Evolutionary conservation across 225 moss, liverwort and hornwort genomes (phyloP), one percentile per base, ranked within the genome.

Genomic region (Antitrichia curtipendula): DNA sequence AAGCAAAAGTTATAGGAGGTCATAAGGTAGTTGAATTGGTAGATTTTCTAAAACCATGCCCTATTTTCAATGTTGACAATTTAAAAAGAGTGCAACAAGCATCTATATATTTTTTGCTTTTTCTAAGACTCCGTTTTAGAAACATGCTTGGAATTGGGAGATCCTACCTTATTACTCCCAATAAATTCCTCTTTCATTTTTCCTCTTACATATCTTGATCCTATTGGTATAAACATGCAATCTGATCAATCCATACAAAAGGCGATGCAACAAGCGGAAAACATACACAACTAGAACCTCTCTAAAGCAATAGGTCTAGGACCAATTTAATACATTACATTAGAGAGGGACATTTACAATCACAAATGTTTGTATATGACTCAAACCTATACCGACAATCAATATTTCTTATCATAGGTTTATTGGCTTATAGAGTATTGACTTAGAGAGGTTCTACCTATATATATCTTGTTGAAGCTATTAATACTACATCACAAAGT

Each of bases 51-150:
- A 53, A 74, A 36, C 6, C 23, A 14, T 23, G 9, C 9, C 15
- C 9, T 36, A 53, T 15, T n/a, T 36, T 54, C 34, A 22, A 34
- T 13, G 21, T 21, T 13, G 13, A 50, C 75, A 22, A 8, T 2
- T 75, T 34, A 5, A 34, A 75, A 8, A 75, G 5, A 4, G 5
- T 50, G 4, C 7, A 50, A 21, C 8, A 50, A 50, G 7, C 13
- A 75, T 75, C 50, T 21, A 12, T 2, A 50, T 13, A 19, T 20
- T 74, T 7, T 19, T 0, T 32, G 0, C 0, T 20, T 49, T 49
- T 75, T 18, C 10, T 11, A 28, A 1, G 16, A 6, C 25, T 16
- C 6, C 0, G 0, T 28, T 45, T 16, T 9, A 0, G 0, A 43
- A 71, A 72, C 29, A 45, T 45, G 18, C 10, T 72, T 47, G 11